Conservation (phyloP, 371 early-diverging fungal species). For the Mucor indicus region DNA sequence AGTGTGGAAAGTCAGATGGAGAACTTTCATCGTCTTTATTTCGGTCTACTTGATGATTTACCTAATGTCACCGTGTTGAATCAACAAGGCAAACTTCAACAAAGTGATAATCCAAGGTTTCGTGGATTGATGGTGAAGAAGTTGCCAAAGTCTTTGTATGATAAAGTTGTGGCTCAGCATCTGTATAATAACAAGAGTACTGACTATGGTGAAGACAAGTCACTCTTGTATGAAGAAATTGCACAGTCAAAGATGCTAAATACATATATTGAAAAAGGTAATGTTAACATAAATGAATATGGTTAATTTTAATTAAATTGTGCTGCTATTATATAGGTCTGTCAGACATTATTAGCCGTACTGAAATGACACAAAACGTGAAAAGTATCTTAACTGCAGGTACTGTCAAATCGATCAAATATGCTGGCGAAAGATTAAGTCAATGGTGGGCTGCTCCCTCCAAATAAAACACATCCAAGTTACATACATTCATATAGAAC, state of each 20-base stretch:
- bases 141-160: slow-evolving; percentile 61
- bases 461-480: too few relatives aligned
- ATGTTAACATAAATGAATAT: too few relatives aligned
- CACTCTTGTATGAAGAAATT: slow-evolving; percentile 39
- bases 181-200: slow-evolving; percentile 22
- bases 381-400: slow-evolving; percentile 96
- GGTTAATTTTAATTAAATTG: too few relatives aligned
- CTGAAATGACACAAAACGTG: slow-evolving; percentile 86
- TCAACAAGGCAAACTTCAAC: slow-evolving; percentile 59
- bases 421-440: slow-evolving; percentile 72
- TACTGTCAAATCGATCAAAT: slow-evolving; percentile 61
- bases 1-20: slow-evolving; percentile 83
- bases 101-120: slow-evolving; percentile 57
- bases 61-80: slow-evolving; percentile 68
- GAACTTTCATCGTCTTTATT: slow-evolving; percentile 78
- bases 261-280: slow-evolving; percentile 38
- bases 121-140: slow-evolving; percentile 64
- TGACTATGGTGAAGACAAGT: slow-evolving; percentile 31
- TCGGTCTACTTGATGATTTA: slow-evolving; percentile 74
- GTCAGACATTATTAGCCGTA: slow-evolving; percentile 47
- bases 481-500: too few relatives aligned
- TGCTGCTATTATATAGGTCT: slow-evolving; percentile 30
- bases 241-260: slow-evolving; percentile 34
- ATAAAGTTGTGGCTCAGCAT: slow-evolving; percentile 38
- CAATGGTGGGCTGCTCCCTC: slow-evolving; percentile 68